A percentile compares a stretch with the other conserved stretches of the same genome.
phyloP scores from a whole-genome alignment of 2,329 filamentous ascomycete species.

The Cryphonectria parasitica region DNA sequence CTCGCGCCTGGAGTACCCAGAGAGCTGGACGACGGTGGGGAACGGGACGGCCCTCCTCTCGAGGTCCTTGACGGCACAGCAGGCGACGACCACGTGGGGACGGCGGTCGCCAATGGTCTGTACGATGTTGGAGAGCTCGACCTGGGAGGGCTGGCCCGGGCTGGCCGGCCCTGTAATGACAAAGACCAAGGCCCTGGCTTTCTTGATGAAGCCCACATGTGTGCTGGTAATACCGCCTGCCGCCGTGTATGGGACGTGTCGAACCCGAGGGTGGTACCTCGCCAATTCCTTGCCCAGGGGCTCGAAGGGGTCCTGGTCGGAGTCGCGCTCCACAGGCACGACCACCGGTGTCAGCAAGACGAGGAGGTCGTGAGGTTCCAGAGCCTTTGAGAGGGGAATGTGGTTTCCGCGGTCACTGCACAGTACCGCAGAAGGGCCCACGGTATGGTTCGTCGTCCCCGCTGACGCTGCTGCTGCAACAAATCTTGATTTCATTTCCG shows the following conservation, averaged over 20 bases:
- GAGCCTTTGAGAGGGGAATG: conserved; percentile 51
- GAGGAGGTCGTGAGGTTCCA: conserved; percentile 57
- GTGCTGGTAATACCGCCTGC: conserved; percentile 65
- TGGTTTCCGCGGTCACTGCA: conserved; percentile 49
- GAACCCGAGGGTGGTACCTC: conserved; percentile 61
- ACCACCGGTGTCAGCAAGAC: conserved; percentile 64
- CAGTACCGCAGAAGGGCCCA: conserved; percentile 34
- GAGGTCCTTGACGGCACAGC: conserved; percentile 48
- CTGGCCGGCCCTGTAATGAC: conserved; percentile 57
- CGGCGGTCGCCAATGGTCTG: conserved; percentile 50
- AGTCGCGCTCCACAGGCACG: conserved; percentile 47
- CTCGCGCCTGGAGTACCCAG: conserved; percentile 51
- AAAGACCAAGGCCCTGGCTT: conserved; percentile 63
- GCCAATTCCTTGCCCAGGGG: conserved; percentile 67
- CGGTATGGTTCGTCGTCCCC: conserved; percentile 32
- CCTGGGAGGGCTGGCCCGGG: conserved; percentile 55
- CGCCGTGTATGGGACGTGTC: conserved; percentile 73
- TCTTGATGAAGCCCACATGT: conserved; percentile 65
- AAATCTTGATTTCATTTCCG: conserved; percentile 29
- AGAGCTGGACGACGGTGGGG: conserved; percentile 55
- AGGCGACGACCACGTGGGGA: conserved; percentile 57
- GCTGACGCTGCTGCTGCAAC: conserved; percentile 29
- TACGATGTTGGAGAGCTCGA: conserved; percentile 53
- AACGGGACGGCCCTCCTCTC: conserved; percentile 48
- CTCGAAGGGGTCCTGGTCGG: conserved; percentile 68